Conservation (phyloP, 2,329 filamentous ascomycete species). For the Aspergillus spinulosporus region DNA sequence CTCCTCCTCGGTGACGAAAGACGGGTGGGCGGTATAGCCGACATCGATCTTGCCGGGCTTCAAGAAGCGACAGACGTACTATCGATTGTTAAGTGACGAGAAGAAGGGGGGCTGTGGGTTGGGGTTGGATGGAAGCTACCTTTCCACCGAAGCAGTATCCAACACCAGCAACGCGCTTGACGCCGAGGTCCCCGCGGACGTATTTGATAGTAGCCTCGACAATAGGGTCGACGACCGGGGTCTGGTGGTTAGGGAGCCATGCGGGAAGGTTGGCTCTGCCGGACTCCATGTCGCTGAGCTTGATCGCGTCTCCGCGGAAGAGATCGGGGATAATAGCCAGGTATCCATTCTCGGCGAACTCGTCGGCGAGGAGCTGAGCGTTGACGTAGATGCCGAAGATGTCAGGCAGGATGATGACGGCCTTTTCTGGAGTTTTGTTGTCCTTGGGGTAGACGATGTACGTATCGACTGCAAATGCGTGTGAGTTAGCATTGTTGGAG, state of each 20-base stretch:
- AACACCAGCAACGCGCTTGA: constrained; percentile 62
- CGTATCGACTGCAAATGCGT: constrained; percentile 47
- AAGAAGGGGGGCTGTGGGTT: neutral
- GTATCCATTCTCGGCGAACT: constrained; percentile 73
- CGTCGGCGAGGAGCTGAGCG: constrained; percentile 68
- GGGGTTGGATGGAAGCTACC: constrained; percentile 40
- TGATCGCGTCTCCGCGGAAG: constrained; percentile 66
- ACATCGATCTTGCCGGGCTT: constrained; percentile 63
- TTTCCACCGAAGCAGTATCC: constrained; percentile 79
- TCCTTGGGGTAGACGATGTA: constrained; percentile 58
- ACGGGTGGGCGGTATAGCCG: constrained; percentile 75
- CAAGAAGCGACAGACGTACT: constrained; percentile 71
- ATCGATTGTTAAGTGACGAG: constrained; percentile 8
- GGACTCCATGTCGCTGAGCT: constrained; percentile 51
- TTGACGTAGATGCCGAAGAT: constrained; percentile 62
- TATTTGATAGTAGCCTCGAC: constrained; percentile 55
- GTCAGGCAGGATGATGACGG: constrained; percentile 59
- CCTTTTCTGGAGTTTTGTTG: constrained; percentile 53
- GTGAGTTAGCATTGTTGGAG: neutral
- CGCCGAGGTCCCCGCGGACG: constrained; percentile 56
- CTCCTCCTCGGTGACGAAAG: constrained; percentile 69
- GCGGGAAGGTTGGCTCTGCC: constrained; percentile 51
- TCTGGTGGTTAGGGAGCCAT: constrained; percentile 55
- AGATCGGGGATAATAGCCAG: constrained; percentile 68
- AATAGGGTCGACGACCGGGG: constrained; percentile 54